Conservation (phyloP, 208 protist genomes). For the Phytomonas sp. region DNA sequence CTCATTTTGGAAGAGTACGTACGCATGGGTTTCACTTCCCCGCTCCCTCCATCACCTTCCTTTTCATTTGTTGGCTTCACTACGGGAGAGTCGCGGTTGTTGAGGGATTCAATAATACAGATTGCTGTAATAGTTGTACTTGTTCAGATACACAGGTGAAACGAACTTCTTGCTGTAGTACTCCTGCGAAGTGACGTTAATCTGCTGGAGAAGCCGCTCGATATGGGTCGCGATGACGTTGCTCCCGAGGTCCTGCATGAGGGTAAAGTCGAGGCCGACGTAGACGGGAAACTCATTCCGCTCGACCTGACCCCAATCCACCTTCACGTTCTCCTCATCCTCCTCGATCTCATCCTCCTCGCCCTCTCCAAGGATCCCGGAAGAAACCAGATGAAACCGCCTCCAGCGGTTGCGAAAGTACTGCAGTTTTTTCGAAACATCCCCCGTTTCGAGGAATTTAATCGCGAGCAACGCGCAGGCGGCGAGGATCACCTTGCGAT, state of each 20-base stretch:
- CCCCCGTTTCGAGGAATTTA: slow-evolving; percentile 79
- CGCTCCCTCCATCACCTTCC: too few species aligned
- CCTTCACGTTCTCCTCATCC: slow-evolving; percentile 37
- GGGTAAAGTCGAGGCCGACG: slow-evolving; percentile 78
- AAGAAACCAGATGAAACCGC: slow-evolving; percentile 31
- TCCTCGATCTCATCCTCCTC: slow-evolving; percentile 41
- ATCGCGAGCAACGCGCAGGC: slow-evolving; percentile 67
- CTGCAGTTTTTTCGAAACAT: slow-evolving; percentile 52
- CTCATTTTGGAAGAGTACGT: too few species aligned
- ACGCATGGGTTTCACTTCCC: too few species aligned
- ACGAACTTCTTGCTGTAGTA: slow-evolving; percentile 81
- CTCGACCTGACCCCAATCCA: slow-evolving; percentile 62
- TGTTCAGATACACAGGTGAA: slow-evolving; percentile 32
- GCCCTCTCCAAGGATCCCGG: slow-evolving; percentile 18
- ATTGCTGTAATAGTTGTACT: slow-evolving; percentile 47
- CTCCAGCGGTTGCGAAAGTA: slow-evolving; percentile 63
- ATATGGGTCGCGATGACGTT: slow-evolving; percentile 59
- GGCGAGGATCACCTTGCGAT: slow-evolving; percentile 63
- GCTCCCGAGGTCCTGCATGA: slow-evolving; percentile 54
- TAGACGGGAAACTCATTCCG: slow-evolving; percentile 71
- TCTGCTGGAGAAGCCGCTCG: slow-evolving; percentile 67
- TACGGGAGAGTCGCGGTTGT: too few species aligned
- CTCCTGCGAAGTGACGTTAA: slow-evolving; percentile 71
- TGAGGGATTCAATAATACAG: slow-evolving; percentile 48
- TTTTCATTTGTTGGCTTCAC: too few species aligned